A percentile compares a stretch with the other conserved stretches of the same genome.
Conservation (phyloP, 2,329 filamentous ascomycete species). For the Eurotiales sp. region DNA sequence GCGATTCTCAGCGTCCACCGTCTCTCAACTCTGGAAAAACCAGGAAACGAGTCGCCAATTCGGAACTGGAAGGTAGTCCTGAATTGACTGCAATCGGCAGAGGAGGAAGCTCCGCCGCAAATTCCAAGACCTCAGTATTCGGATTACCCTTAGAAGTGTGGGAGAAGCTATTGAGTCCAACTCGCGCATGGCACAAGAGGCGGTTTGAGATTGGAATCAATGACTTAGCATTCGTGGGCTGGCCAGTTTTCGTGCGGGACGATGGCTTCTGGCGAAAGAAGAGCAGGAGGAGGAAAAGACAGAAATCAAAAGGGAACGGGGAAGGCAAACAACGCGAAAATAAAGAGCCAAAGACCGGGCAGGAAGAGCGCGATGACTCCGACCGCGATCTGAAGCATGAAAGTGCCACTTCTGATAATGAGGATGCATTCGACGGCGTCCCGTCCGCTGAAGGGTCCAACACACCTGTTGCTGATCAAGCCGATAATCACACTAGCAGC, state of each 20-base stretch:
- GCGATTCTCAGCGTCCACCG: slow-evolving; percentile 29
- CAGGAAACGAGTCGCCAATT: slow-evolving; percentile 26
- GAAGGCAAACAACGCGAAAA: slow-evolving; percentile 31
- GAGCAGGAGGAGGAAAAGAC: slow-evolving; percentile 46
- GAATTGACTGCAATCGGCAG: slow-evolving; percentile 25
- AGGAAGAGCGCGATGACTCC: slow-evolving; percentile 29
- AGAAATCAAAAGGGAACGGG: slow-evolving; percentile 27
- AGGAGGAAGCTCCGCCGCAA: slow-evolving; percentile 24
- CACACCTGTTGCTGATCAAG: slow-evolving; percentile 17
- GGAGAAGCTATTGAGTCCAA: slow-evolving; percentile 74
- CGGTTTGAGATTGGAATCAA: slow-evolving; percentile 80
- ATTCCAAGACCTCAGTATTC: slow-evolving; percentile 52
- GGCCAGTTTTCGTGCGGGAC: slow-evolving; percentile 76
- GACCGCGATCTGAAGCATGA: slow-evolving; percentile 16
- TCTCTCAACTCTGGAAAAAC: slow-evolving; percentile 32
- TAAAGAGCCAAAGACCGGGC: slow-evolving; percentile 27
- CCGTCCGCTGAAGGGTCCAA: slow-evolving; percentile 17
- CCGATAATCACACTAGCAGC: slow-evolving; percentile 21
- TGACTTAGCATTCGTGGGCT: slow-evolving; percentile 74
- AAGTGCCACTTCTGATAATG: not conserved
- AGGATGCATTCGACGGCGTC: not conserved
- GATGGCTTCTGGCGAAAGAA: slow-evolving; percentile 73
- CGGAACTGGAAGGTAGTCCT: slow-evolving; percentile 32
- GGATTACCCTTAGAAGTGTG: slow-evolving; percentile 73
- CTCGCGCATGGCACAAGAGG: slow-evolving; percentile 71